These are phyloP conservation scores for Juglanconis juglandina DNA, from an alignment of 2,329 filamentous ascomycete genomes.

Conservation along the genomic window DNA sequence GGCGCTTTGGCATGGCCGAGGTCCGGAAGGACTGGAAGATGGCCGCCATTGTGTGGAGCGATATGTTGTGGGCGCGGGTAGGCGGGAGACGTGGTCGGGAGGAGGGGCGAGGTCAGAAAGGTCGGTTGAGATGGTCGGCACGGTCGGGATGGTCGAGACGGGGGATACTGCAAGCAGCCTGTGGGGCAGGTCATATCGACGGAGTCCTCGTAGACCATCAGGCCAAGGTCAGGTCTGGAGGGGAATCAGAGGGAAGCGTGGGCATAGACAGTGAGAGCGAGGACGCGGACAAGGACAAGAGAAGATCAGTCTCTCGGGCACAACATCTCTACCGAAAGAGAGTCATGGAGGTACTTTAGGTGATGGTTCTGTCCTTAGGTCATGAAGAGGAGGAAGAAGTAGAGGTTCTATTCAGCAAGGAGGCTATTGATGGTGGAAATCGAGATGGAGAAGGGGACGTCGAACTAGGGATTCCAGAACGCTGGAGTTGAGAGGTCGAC, in stretches of 20 bases:
- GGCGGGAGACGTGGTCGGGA: neutral
- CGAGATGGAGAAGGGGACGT: neutral
- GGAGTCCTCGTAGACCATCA: conserved; percentile 9
- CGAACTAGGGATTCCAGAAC: conserved; percentile 6
- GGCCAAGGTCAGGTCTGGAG: neutral
- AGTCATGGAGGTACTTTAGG: neutral
- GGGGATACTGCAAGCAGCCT: conserved; percentile 7
- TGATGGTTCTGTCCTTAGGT: neutral
- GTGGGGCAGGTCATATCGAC: conserved; percentile 18
- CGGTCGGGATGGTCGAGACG: neutral
- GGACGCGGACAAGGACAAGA: neutral
- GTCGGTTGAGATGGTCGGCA: conserved; percentile 9
- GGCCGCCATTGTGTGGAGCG: conserved; percentile 57
- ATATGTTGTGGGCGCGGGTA: neutral
- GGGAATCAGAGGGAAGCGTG: neutral
- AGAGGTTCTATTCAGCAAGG: too few relatives aligned
- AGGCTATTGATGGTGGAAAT: neutral
- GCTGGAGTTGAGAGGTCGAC: neutral
- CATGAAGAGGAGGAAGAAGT: neutral
- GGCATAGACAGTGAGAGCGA: neutral
- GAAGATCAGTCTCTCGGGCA: neutral
- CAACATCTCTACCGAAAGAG: neutral
- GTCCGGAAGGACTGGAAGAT: conserved; percentile 63
- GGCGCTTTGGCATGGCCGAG: conserved; percentile 80
- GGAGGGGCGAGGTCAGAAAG: conserved; percentile 1